Evolutionary conservation across 2,329 filamentous ascomycete species (phyloP).

Genomic region (Aspergillus melleus): DNA sequence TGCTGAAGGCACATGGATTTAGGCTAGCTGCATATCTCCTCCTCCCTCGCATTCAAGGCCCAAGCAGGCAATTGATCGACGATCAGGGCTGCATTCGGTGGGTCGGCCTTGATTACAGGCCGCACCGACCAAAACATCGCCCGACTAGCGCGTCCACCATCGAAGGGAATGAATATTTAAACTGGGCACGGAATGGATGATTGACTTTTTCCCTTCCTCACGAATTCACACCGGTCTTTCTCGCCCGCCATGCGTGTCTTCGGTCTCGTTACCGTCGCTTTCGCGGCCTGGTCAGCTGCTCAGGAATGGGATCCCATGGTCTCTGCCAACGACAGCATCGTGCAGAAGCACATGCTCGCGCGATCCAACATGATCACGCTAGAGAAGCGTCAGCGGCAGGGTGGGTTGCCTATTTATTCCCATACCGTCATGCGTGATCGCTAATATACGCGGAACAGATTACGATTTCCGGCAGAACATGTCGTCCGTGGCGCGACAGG

Average conservation of each 20-base stretch:
- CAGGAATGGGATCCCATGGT: background rate
- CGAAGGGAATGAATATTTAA: background rate
- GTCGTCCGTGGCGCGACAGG: conserved; percentile 66
- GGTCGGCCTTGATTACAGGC: background rate
- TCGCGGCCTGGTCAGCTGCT: background rate
- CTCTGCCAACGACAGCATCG: conserved; percentile 6
- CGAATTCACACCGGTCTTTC: background rate
- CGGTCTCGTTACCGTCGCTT: background rate
- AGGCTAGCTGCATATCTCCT: background rate
- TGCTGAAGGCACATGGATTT: background rate
- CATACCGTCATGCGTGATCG: too few relatives aligned
- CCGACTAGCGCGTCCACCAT: background rate
- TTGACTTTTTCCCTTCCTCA: background rate
- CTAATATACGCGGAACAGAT: conserved; percentile 11
- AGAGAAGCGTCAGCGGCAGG: conserved; percentile 77
- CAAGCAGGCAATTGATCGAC: background rate
- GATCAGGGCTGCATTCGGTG: background rate
- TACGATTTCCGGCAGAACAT: conserved; percentile 48
- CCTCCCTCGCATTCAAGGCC: background rate
- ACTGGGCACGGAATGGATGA: background rate
- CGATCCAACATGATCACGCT: conserved; percentile 72
- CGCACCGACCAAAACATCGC: background rate
- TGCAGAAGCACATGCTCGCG: conserved; percentile 70
- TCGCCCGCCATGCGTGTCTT: background rate
- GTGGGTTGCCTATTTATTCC: conserved; percentile 45